phyloP scores from a whole-genome alignment of 257 asterid genomes.

The Cynanchum wilfordii region DNA sequence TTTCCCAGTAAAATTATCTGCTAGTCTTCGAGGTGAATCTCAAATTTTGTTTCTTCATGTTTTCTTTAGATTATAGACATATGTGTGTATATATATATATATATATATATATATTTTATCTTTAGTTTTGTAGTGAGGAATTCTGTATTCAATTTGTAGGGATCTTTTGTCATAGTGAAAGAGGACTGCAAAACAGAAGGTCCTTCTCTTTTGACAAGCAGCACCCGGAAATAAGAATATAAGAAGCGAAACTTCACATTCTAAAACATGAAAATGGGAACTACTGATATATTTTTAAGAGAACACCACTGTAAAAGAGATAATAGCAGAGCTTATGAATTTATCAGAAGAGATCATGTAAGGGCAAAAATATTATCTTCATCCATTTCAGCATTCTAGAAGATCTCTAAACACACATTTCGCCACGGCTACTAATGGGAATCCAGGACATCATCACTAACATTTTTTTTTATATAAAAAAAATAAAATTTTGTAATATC shows the following conservation, averaged over 20 bases:
- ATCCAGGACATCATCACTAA: neutral
- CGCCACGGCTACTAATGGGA: neutral
- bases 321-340: neutral
- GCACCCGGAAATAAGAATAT: neutral
- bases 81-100: neutral
- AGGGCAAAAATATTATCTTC: neutral
- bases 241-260: neutral
- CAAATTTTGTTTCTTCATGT: neutral
- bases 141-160: neutral
- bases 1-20: neutral
- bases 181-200: neutral
- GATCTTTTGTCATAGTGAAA: neutral
- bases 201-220: neutral
- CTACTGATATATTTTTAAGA: neutral
- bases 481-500: neutral
- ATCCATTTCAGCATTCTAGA: neutral
- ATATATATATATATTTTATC: too few species aligned
- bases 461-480: too few species aligned
- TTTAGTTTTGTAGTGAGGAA: neutral
- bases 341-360: neutral
- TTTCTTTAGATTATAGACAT: neutral
- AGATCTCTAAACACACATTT: neutral
- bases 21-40: neutral
- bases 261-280: neutral
- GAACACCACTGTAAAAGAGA: neutral